Conservation (phyloP, 768 basidiomycete species). For the Rhizopogon vinicolor region DNA sequence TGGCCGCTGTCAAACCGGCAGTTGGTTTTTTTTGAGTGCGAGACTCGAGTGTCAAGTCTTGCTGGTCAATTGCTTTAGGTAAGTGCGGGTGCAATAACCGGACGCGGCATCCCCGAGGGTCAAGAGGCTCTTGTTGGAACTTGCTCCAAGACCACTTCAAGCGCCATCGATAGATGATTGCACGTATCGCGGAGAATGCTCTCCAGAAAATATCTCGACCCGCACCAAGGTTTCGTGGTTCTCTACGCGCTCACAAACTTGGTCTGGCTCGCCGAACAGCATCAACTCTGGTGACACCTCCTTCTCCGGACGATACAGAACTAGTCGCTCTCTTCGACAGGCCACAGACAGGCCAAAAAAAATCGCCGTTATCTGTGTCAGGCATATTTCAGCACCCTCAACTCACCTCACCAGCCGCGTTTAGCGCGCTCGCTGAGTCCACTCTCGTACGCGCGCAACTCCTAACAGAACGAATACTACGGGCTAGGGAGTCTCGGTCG, state of each 20-base stretch:
- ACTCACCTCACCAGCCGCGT: conserved; percentile 63
- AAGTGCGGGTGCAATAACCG: conserved; percentile 1
- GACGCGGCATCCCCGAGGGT: background rate
- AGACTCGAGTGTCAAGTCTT: too few species aligned
- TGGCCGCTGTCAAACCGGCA: background rate
- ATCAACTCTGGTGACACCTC: conserved; percentile 44
- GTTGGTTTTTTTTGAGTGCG: background rate
- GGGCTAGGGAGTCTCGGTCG: conserved; percentile 61
- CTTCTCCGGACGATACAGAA: conserved; percentile 60
- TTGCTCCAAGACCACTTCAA: background rate
- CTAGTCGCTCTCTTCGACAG: conserved; percentile 71
- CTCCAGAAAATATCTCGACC: conserved; percentile 31
- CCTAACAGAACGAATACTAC: conserved; percentile 79
- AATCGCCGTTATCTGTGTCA: conserved; percentile 47
- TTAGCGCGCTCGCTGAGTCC: conserved; percentile 69
- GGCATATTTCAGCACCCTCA: conserved; percentile 84
- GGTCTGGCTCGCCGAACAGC: conserved; percentile 19
- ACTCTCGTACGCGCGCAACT: conserved; percentile 78
- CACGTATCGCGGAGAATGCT: conserved; percentile 34
- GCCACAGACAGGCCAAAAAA: conserved; percentile 35
- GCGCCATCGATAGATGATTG: conserved; percentile 26
- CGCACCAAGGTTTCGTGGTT: conserved; percentile 38
- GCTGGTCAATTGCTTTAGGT: background rate
- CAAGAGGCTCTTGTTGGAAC: background rate
- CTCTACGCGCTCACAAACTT: conserved; percentile 30